These are phyloP conservation scores for Jimgerdemannia lactiflua DNA, from an alignment of 192 early-diverging fungal species.

Conservation along the genomic window DNA sequence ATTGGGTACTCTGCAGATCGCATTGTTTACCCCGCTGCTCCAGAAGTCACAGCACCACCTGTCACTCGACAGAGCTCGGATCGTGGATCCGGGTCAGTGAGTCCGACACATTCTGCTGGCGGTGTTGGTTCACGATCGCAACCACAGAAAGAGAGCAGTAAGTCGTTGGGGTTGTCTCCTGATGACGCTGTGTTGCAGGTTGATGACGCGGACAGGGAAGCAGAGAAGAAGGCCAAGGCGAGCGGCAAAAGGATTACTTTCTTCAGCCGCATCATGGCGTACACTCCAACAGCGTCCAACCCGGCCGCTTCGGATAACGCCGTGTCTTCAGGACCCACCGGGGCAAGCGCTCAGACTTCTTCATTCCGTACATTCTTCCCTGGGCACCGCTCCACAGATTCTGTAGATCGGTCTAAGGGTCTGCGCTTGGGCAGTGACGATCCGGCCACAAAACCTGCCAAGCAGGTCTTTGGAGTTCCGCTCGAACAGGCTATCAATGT, in stretches of 20 bases:
- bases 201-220: not conserved
- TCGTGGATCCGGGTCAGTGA: not conserved
- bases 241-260: conserved; percentile 32
- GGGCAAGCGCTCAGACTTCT: not conserved
- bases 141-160: not conserved
- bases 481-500: conserved; percentile 76
- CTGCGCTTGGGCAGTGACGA: conserved; percentile 8
- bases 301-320: not conserved
- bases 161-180: not conserved
- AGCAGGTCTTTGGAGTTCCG: conserved; percentile 80
- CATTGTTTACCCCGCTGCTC: not conserved
- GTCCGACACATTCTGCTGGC: not conserved
- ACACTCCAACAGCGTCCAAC: not conserved
- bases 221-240: conserved; percentile 22
- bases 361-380: conserved; percentile 20
- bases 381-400: conserved; percentile 9
- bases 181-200: not conserved
- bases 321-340: not conserved
- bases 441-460: conserved; percentile 7
- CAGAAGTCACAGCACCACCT: not conserved
- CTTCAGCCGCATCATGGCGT: conserved; percentile 30
- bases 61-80: not conserved
- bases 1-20: not conserved
- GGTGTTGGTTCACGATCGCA: not conserved
- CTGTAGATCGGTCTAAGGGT: conserved; percentile 11